Evolutionary conservation across 2,329 filamentous ascomycete genomes (phyloP), one percentile per base, ranked within the genome.

Genomic region (Pseudocercospora cruenta): DNA sequence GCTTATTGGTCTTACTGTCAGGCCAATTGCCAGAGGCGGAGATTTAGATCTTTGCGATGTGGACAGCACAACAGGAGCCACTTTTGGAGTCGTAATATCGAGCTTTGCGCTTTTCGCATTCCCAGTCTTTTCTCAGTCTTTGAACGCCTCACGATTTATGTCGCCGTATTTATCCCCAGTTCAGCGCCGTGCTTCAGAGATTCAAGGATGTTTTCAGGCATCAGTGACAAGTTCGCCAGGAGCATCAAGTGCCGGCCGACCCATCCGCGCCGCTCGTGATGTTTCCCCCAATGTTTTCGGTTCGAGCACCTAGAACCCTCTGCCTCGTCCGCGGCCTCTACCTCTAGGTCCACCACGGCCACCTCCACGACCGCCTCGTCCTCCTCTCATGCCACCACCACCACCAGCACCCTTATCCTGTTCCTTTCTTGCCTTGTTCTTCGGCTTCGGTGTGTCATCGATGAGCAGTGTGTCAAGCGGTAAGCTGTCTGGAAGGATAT

Each of bases 401-500:
- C 78, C 83, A 21, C 74, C 76, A 53, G 76, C 76, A 63, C 79
- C 76, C 33, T 85, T 82, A 6, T 81, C 86, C 47, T 68, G 66
- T 83, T 98, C 95, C 86, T 99, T 99, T 78, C 94, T 88, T 26
- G 95, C 94, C 89, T 99, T 99, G 84, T 99, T 99, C 91, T 98
- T 98, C 68, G 95, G 94, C 85, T 99, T 99, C 60, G 94, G 93
- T 75, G 93, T 89, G 82, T 99, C 95, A 79, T 99, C 95, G 73
- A 99, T 93, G 69, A 99, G 87, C 61, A 99, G 87, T 47, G 94
- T 97, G 81, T 99, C 95, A 71, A 99, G 87, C 45, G 94, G 94
- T 75, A 99, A 86, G 70, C 92, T 95, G 83, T 99, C 95, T 64
- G 95, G 95, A 10, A 99, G 90, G 79, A 99, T 97, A 79, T 91